Conservation (phyloP, 257 asterid genomes). For the Orobanche coerulescens region DNA sequence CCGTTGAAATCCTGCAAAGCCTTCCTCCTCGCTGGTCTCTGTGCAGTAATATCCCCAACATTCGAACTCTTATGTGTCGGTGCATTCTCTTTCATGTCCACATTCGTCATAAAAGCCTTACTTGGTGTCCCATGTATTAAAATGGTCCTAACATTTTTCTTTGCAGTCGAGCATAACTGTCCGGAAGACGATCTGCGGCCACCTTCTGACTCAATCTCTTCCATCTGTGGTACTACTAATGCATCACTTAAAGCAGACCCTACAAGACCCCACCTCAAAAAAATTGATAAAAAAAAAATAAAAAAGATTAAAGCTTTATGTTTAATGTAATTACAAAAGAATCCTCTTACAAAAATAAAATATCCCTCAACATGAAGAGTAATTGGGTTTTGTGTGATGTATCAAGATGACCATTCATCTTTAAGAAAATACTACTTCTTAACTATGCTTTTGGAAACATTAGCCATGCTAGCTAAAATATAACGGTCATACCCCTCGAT, state of each 20-base stretch:
- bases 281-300: neutral
- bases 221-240: slow-evolving; percentile 3
- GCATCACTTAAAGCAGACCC: slow-evolving; percentile 20
- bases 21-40: slow-evolving; percentile 47
- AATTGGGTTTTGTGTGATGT: too few relatives aligned
- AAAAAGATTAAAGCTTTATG: neutral
- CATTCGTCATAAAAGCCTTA: slow-evolving; percentile 29
- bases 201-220: slow-evolving; percentile 12
- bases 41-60: slow-evolving; percentile 33
- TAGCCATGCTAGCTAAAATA: too few relatives aligned
- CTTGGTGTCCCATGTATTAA: slow-evolving; percentile 65
- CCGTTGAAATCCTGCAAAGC: slow-evolving; percentile 40
- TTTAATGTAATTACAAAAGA: too few relatives aligned
- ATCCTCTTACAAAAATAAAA: too few relatives aligned
- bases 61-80: slow-evolving; percentile 29
- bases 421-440: too few relatives aligned
- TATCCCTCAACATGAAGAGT: too few relatives aligned
- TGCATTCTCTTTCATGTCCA: slow-evolving; percentile 60
- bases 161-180: slow-evolving; percentile 16
- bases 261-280: neutral
- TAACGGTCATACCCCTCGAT: too few relatives aligned
- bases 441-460: too few relatives aligned
- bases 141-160: slow-evolving; percentile 43
- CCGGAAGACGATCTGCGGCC: slow-evolving; percentile 6
- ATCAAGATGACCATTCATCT: too few relatives aligned